A percentile compares a stretch with the other conserved stretches of the same genome.
These are phyloP conservation scores for Silene noctiflora DNA, from an alignment of 179 eudicot species.

Conservation along the genomic window DNA sequence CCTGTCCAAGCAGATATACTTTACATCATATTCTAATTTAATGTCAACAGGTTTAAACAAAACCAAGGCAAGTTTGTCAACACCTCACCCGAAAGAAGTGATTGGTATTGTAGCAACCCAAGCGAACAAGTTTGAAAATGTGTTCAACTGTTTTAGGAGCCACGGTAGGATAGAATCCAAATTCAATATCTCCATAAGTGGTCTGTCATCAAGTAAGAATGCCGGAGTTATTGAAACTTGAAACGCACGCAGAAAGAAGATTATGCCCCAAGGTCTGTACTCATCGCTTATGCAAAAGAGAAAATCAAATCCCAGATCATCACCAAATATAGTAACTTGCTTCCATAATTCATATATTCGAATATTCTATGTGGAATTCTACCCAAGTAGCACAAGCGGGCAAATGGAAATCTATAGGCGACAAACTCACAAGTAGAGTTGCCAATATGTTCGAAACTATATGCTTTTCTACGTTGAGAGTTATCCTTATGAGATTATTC, in stretches of 20 bases:
- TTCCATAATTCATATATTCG: background rate
- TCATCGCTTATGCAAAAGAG: background rate
- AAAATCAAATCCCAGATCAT: background rate
- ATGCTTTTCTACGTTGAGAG: too few species aligned
- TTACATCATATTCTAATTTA: background rate
- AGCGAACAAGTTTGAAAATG: constrained; percentile 89
- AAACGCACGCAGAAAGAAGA: background rate
- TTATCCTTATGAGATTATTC: too few species aligned
- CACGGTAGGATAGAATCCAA: constrained; percentile 79
- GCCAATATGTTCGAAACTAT: too few species aligned
- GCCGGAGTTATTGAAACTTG: background rate
- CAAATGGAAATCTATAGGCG: too few species aligned
- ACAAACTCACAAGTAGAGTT: too few species aligned
- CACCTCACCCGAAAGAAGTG: constrained; percentile 84
- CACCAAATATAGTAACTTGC: background rate
- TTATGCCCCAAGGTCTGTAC: background rate
- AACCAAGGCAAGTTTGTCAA: background rate
- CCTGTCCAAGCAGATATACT: constrained; percentile 37
- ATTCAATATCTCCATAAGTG: constrained; percentile 82
- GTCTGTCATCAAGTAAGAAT: constrained; percentile 50
- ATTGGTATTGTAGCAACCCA: constrained; percentile 89
- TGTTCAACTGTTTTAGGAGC: constrained; percentile 94
- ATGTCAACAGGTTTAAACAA: background rate
- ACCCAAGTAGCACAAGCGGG: too few species aligned
- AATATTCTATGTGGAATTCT: too few species aligned